Conservation (phyloP, 345 rosid genomes). For the Populus deltoides region DNA sequence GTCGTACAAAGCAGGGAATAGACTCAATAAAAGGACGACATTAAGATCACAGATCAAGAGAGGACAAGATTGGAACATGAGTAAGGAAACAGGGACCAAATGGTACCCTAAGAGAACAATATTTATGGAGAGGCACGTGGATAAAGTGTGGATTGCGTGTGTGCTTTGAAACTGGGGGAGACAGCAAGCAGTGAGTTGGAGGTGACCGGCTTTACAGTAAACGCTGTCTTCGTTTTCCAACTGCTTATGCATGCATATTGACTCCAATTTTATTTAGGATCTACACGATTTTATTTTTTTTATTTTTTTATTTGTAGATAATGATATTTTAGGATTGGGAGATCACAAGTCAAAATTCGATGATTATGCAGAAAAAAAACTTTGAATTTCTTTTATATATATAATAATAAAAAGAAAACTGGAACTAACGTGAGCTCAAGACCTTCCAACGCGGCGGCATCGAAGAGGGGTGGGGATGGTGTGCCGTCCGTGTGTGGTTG, state of each 20-base stretch:
- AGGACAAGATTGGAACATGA: no score
- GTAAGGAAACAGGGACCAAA: no score
- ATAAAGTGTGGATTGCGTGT: constrained; percentile 5
- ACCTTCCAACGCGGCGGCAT: not conserved
- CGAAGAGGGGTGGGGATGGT: not conserved
- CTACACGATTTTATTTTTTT: no score
- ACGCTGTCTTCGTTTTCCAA: not conserved
- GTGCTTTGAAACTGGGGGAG: not conserved
- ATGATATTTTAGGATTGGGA: no score
- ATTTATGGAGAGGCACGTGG: constrained; percentile 8
- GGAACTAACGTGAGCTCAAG: not conserved
- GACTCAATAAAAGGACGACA: no score
- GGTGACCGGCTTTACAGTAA: not conserved
- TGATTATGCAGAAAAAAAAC: not conserved
- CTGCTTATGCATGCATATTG: no score
- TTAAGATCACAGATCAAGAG: no score
- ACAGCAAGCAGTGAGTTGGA: not conserved
- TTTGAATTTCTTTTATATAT: no score
- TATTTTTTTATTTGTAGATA: no score
- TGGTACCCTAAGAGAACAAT: not conserved
- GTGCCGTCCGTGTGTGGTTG: not conserved
- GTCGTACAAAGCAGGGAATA: no score
- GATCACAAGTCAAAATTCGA: not conserved
- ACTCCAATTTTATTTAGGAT: no score
- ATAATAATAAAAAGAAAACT: no score